phyloP scores from a whole-genome alignment of 1,284 basidiomycete species.

The Xanthoconium separans region DNA sequence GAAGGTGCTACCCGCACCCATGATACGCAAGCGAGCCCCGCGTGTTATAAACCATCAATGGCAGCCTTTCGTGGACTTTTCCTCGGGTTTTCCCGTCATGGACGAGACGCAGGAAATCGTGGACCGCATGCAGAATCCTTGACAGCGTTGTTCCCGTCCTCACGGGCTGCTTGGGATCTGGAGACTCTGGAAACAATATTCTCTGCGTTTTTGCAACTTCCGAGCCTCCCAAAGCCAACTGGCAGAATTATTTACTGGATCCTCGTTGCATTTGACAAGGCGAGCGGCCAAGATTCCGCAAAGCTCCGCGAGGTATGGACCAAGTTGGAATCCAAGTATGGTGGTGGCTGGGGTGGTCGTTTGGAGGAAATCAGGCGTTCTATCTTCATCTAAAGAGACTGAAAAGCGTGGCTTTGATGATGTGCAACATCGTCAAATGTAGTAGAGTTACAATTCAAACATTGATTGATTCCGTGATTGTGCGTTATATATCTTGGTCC shows the following conservation, averaged over 20 bases:
- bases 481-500: conserved; percentile 30
- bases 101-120: conserved; percentile 17
- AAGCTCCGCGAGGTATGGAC: conserved; percentile 55
- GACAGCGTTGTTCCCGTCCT: conserved; percentile 8
- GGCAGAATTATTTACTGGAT: conserved; percentile 61
- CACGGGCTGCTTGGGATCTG: conserved; percentile 47
- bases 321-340: conserved; percentile 53
- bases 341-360: conserved; percentile 48
- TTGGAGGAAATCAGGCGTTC: conserved; percentile 40
- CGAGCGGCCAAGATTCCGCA: conserved; percentile 48
- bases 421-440: conserved; percentile 2
- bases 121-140: neutral
- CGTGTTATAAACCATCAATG: conserved; percentile 44
- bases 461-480: conserved; percentile 1
- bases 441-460: conserved; percentile 4
- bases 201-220: conserved; percentile 53
- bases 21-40: conserved; percentile 26
- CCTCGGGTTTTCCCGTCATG: conserved; percentile 71
- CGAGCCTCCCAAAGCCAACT: conserved; percentile 41
- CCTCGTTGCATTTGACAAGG: conserved; percentile 56
- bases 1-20: conserved; percentile 35
- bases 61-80: conserved; percentile 72
- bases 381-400: conserved; percentile 28
- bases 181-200: conserved; percentile 56
- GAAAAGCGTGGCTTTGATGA: conserved; percentile 2